Percentiles rank a stretch among this genome's conserved stretches.
These are phyloP conservation scores for Trematosphaeria pertusa DNA, from an alignment of 2,329 filamentous ascomycete species.

Conservation along the genomic window DNA sequence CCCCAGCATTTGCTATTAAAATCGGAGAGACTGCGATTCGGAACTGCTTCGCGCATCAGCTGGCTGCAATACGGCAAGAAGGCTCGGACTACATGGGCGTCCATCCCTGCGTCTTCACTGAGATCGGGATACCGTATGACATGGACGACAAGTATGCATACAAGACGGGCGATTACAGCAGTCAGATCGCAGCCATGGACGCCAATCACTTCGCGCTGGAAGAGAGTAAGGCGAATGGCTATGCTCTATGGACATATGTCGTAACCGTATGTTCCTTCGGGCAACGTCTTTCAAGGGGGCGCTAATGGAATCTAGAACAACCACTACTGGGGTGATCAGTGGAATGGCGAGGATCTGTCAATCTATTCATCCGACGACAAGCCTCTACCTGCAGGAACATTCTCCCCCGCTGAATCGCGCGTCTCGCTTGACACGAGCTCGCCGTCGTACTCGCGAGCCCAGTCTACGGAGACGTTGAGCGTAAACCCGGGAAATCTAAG, in stretches of 20 bases:
- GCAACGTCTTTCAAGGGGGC: too few relatives aligned
- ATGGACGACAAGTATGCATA: constrained; percentile 98
- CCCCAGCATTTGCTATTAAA: constrained; percentile 89
- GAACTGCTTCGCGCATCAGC: constrained; percentile 89
- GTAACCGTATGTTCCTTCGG: constrained; percentile 69
- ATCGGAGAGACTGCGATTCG: constrained; percentile 92
- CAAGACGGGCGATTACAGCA: constrained; percentile 92
- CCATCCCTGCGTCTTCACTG: constrained; percentile 87
- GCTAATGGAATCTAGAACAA: constrained; percentile 81
- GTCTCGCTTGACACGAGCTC: constrained; percentile 58
- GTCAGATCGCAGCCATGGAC: constrained; percentile 90
- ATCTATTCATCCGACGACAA: constrained; percentile 88
- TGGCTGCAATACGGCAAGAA: constrained; percentile 82
- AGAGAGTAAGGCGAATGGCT: constrained; percentile 81
- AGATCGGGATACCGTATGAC: constrained; percentile 97
- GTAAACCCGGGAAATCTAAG: constrained; percentile 81
- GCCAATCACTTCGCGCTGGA: constrained; percentile 95
- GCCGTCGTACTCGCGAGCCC: constrained; percentile 63
- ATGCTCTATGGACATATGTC: constrained; percentile 88
- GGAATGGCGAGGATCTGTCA: constrained; percentile 97
- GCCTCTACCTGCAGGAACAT: constrained; percentile 58
- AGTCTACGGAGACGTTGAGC: constrained; percentile 53
- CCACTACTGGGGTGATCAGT: constrained; percentile 88
- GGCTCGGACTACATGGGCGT: constrained; percentile 87
- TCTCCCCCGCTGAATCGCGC: constrained; percentile 59